Base-by-base conservation (phyloP, 208 protist species). In the Leishmania guyanensis region DNA sequence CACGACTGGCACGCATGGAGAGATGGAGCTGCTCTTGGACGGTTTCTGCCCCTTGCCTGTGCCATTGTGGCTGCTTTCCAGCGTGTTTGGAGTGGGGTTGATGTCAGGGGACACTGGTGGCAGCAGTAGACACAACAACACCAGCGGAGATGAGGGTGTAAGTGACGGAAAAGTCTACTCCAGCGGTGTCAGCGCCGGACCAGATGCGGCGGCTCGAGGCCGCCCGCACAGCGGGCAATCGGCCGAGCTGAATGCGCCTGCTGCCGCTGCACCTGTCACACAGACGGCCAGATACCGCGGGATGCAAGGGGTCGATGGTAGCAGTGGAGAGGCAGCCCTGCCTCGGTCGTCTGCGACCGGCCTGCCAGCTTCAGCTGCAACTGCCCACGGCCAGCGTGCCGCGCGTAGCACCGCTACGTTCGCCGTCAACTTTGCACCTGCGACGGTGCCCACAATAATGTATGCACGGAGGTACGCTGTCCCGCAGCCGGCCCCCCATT, bases 51-150 rank as follows among this genome's bases (percentile, higher is more conserved):
- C 65, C 0, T 79, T 89, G 50, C 88, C 88, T 5, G 86, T 83
- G 33, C 88, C 88, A 16, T 39, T 85, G 60, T 91, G 88, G 88
- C 68, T 77, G 17, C 79, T 91, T 20, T 83, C 88, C 36, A 75
- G 64, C 46, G 64, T 79, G 10, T 79, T 90, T n/a, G 77, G 79
- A 9, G 56, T 54, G 75, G 26, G 50, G 2, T n/a, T 76, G 46
- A 20, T 65, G 16, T 29, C 62, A 2, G 78, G 78, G 50, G 77
- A 43, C 51, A 50, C n/a, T 36, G 51, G n/a, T 16, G 54, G 66
- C 33, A 65, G 58, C 60, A 33, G 36, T 17, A 10, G 2, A 14
- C 74, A 29, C 33, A 5, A 33, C 72, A 17, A n/a, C 64, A 73
- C 69, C 39, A 46, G 69, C 10, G 22, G 39, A 43, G 70, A 74